phyloP scores from a whole-genome alignment of 164 flowering plant genomes.

The Chimonanthus praecox region DNA sequence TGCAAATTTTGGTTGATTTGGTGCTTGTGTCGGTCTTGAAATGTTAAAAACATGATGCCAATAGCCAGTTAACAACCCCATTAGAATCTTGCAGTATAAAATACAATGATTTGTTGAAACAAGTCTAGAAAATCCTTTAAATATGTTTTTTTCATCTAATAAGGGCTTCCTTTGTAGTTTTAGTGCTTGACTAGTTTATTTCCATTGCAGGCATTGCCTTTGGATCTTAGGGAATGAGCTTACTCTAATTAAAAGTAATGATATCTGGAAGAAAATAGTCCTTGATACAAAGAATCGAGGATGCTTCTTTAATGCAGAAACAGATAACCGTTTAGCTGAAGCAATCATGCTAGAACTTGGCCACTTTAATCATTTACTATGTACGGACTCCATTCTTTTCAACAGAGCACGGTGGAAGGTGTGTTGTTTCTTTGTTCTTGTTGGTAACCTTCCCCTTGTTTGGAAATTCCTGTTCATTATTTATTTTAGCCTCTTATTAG shows the following conservation, averaged over 20 bases:
- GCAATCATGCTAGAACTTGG: constrained; percentile 39
- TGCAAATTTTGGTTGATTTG: background rate
- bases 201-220: constrained; percentile 42
- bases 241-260: constrained; percentile 13
- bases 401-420: constrained; percentile 67
- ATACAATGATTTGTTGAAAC: background rate
- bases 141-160: too few species aligned
- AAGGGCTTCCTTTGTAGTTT: background rate
- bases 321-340: constrained; percentile 18
- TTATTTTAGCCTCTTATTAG: background rate
- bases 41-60: background rate
- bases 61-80: background rate
- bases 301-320: constrained; percentile 17
- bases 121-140: too few species aligned
- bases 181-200: background rate
- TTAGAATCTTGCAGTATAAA: background rate
- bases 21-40: background rate
- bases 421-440: constrained; percentile 3
- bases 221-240: constrained; percentile 26
- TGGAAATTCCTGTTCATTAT: background rate
- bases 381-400: constrained; percentile 43
- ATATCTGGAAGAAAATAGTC: constrained; percentile 20
- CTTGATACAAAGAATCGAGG: constrained; percentile 18
- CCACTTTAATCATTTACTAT: constrained; percentile 54
- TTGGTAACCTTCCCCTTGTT: background rate